Evolutionary conservation across 108 stramenopile genomes (phyloP).

Genomic region (Hondaea fermentalgiana): DNA sequence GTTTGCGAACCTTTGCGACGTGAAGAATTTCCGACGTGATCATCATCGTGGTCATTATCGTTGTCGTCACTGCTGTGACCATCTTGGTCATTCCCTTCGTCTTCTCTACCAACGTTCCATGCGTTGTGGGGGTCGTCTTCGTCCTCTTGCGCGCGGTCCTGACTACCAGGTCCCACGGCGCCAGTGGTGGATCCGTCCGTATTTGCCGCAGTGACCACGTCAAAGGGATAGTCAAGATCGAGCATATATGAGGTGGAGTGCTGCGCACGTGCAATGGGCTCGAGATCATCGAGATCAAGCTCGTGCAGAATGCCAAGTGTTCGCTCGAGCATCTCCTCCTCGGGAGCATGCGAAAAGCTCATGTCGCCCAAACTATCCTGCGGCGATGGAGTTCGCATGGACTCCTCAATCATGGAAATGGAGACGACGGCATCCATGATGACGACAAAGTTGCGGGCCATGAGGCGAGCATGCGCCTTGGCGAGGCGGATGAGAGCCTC

Average conservation of each 20-base stretch:
- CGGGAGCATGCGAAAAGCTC: not conserved
- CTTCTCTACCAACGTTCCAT: too few relatives aligned
- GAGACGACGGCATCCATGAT: constrained; percentile 19
- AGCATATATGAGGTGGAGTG: not conserved
- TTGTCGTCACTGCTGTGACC: too few relatives aligned
- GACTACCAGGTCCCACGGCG: not conserved
- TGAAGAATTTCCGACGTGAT: not conserved
- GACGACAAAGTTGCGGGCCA: constrained; percentile 58
- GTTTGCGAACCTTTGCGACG: not conserved
- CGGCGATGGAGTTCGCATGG: not conserved
- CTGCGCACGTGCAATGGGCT: not conserved
- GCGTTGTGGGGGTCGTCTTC: too few relatives aligned
- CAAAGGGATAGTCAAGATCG: not conserved
- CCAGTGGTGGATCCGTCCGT: not conserved
- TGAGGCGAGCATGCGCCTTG: constrained; percentile 87
- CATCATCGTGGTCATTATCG: too few relatives aligned
- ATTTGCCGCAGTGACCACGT: not conserved
- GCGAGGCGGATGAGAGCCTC: constrained; percentile 83
- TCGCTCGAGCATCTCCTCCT: not conserved
- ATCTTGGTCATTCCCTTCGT: too few relatives aligned
- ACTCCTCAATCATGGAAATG: not conserved
- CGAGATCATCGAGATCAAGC: not conserved
- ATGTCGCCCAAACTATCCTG: not conserved
- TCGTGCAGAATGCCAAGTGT: not conserved
- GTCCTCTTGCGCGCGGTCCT: not conserved